Evolutionary conservation across 2,329 filamentous ascomycete species (phyloP).

Genomic region (Diplodia mutila): DNA sequence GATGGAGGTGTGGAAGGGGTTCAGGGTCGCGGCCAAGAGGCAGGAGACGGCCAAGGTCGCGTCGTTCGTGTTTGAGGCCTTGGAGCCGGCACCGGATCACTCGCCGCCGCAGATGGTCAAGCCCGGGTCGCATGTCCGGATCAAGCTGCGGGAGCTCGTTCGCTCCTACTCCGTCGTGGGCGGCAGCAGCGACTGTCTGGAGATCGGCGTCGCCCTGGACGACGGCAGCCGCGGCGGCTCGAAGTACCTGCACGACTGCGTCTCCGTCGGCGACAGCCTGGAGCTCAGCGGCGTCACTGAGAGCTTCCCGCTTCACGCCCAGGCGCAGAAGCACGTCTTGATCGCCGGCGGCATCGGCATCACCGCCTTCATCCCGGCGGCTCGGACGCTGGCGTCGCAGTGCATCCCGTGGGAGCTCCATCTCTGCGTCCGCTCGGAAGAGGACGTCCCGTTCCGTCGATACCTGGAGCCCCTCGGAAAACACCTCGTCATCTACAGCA

Average conservation of each 20-base stretch:
- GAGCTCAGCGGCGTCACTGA: slow-evolving; percentile 56
- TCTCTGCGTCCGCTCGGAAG: slow-evolving; percentile 58
- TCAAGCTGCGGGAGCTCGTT: slow-evolving; percentile 59
- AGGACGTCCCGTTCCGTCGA: slow-evolving; percentile 61
- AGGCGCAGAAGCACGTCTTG: slow-evolving; percentile 63
- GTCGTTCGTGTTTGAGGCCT: slow-evolving; percentile 58
- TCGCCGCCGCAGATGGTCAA: slow-evolving; percentile 37
- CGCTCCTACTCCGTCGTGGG: slow-evolving; percentile 65
- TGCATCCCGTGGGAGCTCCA: slow-evolving; percentile 57
- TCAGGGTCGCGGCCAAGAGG: slow-evolving; percentile 54
- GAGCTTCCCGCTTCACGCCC: slow-evolving; percentile 51
- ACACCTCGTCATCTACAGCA: slow-evolving; percentile 58
- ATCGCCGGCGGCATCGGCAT: slow-evolving; percentile 68
- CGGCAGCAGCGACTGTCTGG: slow-evolving; percentile 55
- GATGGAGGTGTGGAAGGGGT: slow-evolving; percentile 43
- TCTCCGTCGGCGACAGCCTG: slow-evolving; percentile 55
- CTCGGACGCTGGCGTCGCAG: slow-evolving; percentile 41
- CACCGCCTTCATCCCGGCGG: slow-evolving; percentile 63
- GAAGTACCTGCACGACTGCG: slow-evolving; percentile 57
- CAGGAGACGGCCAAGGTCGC: slow-evolving; percentile 56
- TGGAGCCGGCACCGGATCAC: slow-evolving; percentile 40
- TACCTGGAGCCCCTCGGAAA: slow-evolving; percentile 50
- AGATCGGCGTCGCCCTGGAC: slow-evolving; percentile 63
- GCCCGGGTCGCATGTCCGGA: slow-evolving; percentile 59
- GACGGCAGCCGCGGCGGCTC: slow-evolving; percentile 63